Conservation (phyloP, 306 rosid species). For the Inga leiocalycina region DNA sequence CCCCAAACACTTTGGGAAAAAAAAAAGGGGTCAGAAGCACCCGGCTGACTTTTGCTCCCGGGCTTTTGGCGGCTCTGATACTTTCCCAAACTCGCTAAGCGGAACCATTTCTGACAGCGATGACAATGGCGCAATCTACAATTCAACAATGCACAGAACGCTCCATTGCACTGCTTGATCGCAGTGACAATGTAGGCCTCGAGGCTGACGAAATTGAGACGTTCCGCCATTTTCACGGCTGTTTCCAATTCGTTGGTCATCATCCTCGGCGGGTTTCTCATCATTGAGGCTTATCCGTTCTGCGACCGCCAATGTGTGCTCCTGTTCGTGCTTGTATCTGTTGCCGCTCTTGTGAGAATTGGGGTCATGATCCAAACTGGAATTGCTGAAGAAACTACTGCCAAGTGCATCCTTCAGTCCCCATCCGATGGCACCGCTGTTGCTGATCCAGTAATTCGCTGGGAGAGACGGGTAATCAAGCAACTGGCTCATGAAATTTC, state of each 20-base stretch:
- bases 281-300: conserved; percentile 22
- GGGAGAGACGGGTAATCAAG: conserved; percentile 54
- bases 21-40: too few species aligned
- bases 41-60: too few species aligned
- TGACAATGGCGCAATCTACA: too few species aligned
- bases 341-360: conserved; percentile 49
- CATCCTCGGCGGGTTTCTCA: conserved; percentile 40
- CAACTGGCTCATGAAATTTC: background rate
- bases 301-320: conserved; percentile 40
- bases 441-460: conserved; percentile 47
- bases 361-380: conserved; percentile 57
- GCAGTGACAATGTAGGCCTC: conserved; percentile 38
- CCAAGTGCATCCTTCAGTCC: conserved; percentile 52
- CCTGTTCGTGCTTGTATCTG: conserved; percentile 44
- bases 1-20: too few species aligned
- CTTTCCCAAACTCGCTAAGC: too few species aligned
- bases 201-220: conserved; percentile 39
- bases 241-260: conserved; percentile 40
- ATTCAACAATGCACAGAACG: too few species aligned
- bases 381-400: conserved; percentile 65
- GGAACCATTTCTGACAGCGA: too few species aligned
- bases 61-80: too few species aligned
- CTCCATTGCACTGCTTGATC: background rate
- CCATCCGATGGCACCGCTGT: conserved; percentile 29
- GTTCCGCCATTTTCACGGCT: conserved; percentile 38